Conservation (phyloP, 1,284 basidiomycete genomes). For the Vanrija sp. region DNA sequence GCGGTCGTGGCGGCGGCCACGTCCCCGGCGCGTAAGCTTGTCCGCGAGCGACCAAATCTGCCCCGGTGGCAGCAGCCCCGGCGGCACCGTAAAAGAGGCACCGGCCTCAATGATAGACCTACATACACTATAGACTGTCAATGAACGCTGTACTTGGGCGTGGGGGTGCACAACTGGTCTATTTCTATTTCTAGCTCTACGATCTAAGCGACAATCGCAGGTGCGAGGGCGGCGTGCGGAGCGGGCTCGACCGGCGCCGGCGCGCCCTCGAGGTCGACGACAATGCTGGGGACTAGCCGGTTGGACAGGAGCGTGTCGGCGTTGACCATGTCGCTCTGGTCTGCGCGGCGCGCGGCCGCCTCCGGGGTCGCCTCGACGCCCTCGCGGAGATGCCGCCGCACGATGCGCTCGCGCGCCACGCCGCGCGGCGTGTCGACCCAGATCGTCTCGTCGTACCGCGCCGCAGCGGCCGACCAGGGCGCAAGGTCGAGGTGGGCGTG, state of each 20-base stretch:
- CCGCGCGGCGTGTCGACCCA: slow-evolving; percentile 3
- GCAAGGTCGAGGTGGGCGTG: slow-evolving; percentile 3
- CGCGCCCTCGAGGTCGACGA: background rate
- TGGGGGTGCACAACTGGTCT: no score
- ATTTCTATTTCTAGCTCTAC: no score
- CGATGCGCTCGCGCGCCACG: slow-evolving; percentile 4
- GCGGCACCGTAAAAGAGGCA: no score
- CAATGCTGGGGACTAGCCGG: background rate
- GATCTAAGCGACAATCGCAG: no score
- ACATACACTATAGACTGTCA: no score
- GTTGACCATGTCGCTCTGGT: slow-evolving; percentile 10
- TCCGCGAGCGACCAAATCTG: no score
- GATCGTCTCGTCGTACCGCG: slow-evolving; percentile 7
- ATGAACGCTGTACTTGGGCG: no score
- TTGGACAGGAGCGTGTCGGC: slow-evolving; percentile 1
- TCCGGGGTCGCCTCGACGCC: slow-evolving; percentile 5
- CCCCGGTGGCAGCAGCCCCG: no score
- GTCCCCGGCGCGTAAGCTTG: background rate
- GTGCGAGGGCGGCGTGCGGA: no score
- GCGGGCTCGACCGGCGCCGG: no score
- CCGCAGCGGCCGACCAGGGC: slow-evolving; percentile 6
- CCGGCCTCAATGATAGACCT: no score
- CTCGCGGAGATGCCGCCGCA: slow-evolving; percentile 6
- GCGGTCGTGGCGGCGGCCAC: slow-evolving; percentile 1
- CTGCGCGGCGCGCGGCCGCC: slow-evolving; percentile 4